These are phyloP conservation scores for Zymoseptoria ardabiliae DNA, from an alignment of 2,329 filamentous ascomycete genomes.

Conservation along the genomic window DNA sequence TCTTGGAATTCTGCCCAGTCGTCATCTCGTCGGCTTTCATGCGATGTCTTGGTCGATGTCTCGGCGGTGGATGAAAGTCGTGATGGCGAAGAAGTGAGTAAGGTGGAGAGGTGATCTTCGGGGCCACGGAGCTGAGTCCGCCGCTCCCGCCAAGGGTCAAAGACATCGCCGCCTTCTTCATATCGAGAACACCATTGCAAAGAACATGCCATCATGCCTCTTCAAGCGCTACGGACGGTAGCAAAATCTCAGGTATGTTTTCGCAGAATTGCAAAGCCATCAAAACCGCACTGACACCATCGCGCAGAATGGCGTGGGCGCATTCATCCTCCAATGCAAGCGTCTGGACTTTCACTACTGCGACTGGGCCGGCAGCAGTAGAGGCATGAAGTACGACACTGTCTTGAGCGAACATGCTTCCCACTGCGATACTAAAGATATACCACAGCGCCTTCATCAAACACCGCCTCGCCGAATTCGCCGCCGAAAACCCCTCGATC, in stretches of 20 bases:
- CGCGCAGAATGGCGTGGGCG: constrained; percentile 82
- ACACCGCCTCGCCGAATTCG: constrained; percentile 67
- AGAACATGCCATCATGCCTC: constrained; percentile 34
- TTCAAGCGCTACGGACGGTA: constrained; percentile 46
- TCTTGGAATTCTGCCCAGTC: too few relatives aligned
- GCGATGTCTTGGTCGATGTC: too few relatives aligned
- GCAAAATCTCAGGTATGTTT: constrained; percentile 49
- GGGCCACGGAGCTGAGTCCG: not conserved
- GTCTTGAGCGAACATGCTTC: not conserved
- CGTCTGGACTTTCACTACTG: constrained; percentile 94
- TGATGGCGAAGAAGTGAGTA: too few relatives aligned
- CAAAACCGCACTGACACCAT: not conserved
- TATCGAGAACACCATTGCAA: not conserved
- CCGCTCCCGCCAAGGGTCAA: not conserved
- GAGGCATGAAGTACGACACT: constrained; percentile 74
- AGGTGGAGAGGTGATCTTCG: too few relatives aligned
- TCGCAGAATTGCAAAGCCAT: not conserved
- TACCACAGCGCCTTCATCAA: constrained; percentile 67
- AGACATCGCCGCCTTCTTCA: not conserved
- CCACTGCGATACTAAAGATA: not conserved
- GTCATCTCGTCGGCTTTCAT: too few relatives aligned
- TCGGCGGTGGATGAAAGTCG: too few relatives aligned
- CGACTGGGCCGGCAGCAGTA: constrained; percentile 88
- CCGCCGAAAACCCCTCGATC: constrained; percentile 72
- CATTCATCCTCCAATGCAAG: constrained; percentile 96